Conservation (phyloP, 2,329 filamentous ascomycete genomes). For the Phoma sp. region DNA sequence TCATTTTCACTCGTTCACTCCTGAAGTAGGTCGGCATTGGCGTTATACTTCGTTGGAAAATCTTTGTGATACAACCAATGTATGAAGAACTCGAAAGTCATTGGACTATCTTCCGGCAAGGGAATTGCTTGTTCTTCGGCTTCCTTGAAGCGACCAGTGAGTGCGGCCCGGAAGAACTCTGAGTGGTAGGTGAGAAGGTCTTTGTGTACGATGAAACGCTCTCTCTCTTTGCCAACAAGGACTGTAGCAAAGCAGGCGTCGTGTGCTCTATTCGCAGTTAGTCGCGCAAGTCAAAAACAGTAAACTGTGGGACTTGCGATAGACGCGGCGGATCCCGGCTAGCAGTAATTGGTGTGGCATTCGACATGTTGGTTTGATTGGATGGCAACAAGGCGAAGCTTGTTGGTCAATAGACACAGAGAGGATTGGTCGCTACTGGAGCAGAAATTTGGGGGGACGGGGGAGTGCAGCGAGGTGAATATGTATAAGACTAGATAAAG, state of each 20-base stretch:
- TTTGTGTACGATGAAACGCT: not conserved
- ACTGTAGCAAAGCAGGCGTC: not conserved
- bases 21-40: not conserved
- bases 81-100: slow-evolving; percentile 19
- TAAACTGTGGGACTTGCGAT: not conserved
- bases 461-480: no score
- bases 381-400: not conserved
- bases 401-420: not conserved
- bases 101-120: slow-evolving; percentile 3
- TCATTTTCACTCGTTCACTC: not conserved
- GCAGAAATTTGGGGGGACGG: no score
- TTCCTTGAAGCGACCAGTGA: slow-evolving; percentile 18
- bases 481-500: no score
- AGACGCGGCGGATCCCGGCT: not conserved
- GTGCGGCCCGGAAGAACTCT: not conserved
- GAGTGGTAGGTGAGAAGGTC: slow-evolving; percentile 3
- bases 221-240: not conserved
- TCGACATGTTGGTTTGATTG: not conserved
- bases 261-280: not conserved
- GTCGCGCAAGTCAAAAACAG: not conserved
- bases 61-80: slow-evolving; percentile 24
- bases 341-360: not conserved
- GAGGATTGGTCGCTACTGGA: no score
- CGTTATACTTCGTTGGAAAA: not conserved
- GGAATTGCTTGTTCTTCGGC: slow-evolving; percentile 15